Base-by-base conservation (phyloP, 768 basidiomycete species). In the Amanita rubescens region DNA sequence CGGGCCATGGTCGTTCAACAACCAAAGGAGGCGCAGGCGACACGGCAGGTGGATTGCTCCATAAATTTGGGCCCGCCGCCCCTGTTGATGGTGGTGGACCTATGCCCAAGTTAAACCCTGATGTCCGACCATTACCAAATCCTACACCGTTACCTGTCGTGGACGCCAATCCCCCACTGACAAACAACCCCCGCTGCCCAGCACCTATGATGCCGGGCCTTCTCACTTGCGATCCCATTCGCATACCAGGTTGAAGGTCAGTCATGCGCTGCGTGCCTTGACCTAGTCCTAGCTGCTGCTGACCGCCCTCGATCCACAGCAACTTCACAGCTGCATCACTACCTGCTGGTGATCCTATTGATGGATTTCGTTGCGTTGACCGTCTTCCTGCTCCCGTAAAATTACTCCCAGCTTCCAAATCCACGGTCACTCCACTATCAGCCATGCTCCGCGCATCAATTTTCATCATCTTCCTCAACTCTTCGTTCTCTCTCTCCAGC, bases 401-500 rank as follows among this genome's bases (percentile, higher is more conserved):
- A 63, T 58, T 54, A 22, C 75, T 68, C 43, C 67, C 70, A 52
- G 70, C 75, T 63, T 76, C 77, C 48, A 76, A 65, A 52, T 84
- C 81, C 27, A 81, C 53, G 0, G 67, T 70, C 38, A 87, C 69
- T 8, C 84, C 82, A 42, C 73, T 75, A 41, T 75, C 76, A 1
- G 68, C 67, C 50, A 86, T 71, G 37, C 71, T 75, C 22, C 67
- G 75, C 33, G 73, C 66, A 66, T 89, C 86, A 56, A 98, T 92
- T 15, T 80, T 82, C 43, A 99, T 71, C 68, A 87, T 65, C 61
- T 75, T 75, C 47, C 95, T 75, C 47, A 99, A 71, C 53, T 82
- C 77, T 41, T 80, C 77, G 63, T 99, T 99, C 71, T 98, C 95
- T 47, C 71, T 71, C 66, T 87, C 85, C 39, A 99, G 70, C 46